Base-by-base conservation (phyloP, 352 stramenopile genomes). In the Globisporangium abappressorium region DNA sequence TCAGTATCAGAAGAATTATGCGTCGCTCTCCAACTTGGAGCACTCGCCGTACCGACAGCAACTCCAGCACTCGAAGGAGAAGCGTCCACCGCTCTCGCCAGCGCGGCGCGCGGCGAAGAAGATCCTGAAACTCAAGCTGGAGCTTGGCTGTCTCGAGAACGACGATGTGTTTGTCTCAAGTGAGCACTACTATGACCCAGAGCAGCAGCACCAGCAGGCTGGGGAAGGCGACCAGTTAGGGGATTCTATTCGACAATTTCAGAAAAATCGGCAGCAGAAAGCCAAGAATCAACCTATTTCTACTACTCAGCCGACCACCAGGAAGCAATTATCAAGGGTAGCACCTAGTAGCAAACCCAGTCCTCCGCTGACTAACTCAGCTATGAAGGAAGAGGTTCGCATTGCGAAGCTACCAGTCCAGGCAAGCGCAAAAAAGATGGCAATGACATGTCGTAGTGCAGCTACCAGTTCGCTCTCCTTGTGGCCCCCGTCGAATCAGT, bases 111-210 rank as follows among this genome's bases (percentile, higher is more conserved):
- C 82, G 3, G 82, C 74, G 15, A 82, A 78, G 67, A 78, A 74
- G 65, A 88, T 90, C 9, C 74, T 87, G 30, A 70, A 82, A 47
- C 60, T 90, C 43, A 81, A 79, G 62, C 70, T 84, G 24, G 78
- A 76, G 38, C 68, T 87, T 22, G 47, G 34, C 33, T 54, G 33
- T 33, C 51, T 58, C 8, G 26, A 20, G 15, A 4, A 55, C 46
- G 15, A 60, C 38, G 12, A 46, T 6, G 12, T 12, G 12, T 43
- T 43, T 5, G 4, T 5, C 2, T 43, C 12, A 26, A 14, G 34
- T n/a, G 24, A 30, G 7, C 51, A 11, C 4, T n/a, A 22, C 11
- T n/a, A 20, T 3, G 34, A 36, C 24, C 20, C 24, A 2, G 7
- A 58, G 15, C 24, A 57, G 11, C 53, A 57, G 6, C 24, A 11